These are phyloP conservation scores for Alternaria viburni DNA, from an alignment of 2,329 filamentous ascomycete species.

Conservation along the genomic window DNA sequence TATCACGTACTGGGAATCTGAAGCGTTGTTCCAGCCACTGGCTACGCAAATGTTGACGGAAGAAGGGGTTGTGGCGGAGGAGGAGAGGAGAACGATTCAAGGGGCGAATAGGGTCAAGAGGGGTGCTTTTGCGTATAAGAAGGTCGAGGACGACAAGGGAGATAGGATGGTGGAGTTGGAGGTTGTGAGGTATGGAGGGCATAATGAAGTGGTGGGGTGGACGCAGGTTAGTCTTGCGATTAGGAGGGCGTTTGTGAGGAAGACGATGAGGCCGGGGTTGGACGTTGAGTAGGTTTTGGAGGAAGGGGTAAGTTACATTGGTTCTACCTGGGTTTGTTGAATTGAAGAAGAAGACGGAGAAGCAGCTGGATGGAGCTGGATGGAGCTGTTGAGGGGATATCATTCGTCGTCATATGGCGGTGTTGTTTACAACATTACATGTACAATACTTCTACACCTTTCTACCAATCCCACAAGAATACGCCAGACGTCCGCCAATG, in stretches of 20 bases:
- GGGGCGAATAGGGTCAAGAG: constrained; percentile 40
- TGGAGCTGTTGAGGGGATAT: constrained; percentile 19
- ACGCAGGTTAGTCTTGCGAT: constrained; percentile 69
- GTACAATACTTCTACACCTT: constrained; percentile 25
- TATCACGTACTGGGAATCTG: constrained; percentile 75
- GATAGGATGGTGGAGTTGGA: constrained; percentile 49
- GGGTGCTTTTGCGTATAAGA: constrained; percentile 46
- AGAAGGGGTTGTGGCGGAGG: constrained; percentile 28
- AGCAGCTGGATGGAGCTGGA: background rate
- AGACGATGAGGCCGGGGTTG: constrained; percentile 29
- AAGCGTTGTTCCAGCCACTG: constrained; percentile 35
- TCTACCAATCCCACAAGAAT: constrained; percentile 5
- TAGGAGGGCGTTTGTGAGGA: constrained; percentile 68
- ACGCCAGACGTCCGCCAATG: constrained; percentile 13
- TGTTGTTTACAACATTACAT: constrained; percentile 17
- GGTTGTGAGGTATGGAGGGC: constrained; percentile 56
- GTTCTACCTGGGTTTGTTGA: background rate
- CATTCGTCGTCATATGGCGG: constrained; percentile 8
- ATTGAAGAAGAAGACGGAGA: background rate
- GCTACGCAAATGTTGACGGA: constrained; percentile 38
- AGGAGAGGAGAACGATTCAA: constrained; percentile 41
- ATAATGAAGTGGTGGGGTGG: constrained; percentile 73
- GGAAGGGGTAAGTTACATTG: background rate
- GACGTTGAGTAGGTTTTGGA: constrained; percentile 33
- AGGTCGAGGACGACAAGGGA: constrained; percentile 35